A percentile compares a stretch with the other conserved stretches of the same genome.
phyloP scores from a whole-genome alignment of 164 flowering plant species.

The Houttuynia cordata region DNA sequence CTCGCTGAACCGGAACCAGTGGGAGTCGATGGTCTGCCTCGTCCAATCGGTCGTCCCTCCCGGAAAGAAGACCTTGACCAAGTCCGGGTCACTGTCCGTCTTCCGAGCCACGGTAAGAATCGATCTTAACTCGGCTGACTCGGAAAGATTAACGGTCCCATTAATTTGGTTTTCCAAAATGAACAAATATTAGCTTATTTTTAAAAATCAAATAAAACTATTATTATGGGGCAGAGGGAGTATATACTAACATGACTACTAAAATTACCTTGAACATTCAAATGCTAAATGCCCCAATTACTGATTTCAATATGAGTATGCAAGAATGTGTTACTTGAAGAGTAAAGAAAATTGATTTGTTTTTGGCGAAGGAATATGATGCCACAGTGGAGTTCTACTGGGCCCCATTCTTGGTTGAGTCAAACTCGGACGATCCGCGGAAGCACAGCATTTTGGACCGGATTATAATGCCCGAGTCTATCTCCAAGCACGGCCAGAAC shows the following conservation, averaged over 20 bases:
- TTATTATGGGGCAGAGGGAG: too few relatives aligned
- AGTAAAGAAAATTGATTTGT: neutral
- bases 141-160: too few relatives aligned
- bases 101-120: slow-evolving; percentile 64
- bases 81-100: slow-evolving; percentile 62
- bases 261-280: too few relatives aligned
- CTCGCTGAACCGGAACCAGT: slow-evolving; percentile 88
- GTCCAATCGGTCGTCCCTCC: slow-evolving; percentile 70
- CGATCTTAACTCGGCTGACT: neutral
- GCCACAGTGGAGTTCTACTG: slow-evolving; percentile 93
- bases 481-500: slow-evolving; percentile 56
- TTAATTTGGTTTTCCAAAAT: too few relatives aligned
- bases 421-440: slow-evolving; percentile 88
- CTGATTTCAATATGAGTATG: too few relatives aligned
- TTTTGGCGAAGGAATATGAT: slow-evolving; percentile 54
- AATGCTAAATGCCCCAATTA: too few relatives aligned
- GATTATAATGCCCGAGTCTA: slow-evolving; percentile 82
- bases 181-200: too few relatives aligned
- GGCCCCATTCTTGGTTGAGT: slow-evolving; percentile 95
- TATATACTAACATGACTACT: too few relatives aligned
- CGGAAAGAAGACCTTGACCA: slow-evolving; percentile 61
- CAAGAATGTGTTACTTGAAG: too few relatives aligned
- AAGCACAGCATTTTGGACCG: slow-evolving; percentile 82
- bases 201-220: too few relatives aligned
- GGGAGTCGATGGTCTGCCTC: slow-evolving; percentile 99